These are phyloP conservation scores for Astragalus membranaceus DNA, from an alignment of 306 rosid genomes.

Conservation along the genomic window DNA sequence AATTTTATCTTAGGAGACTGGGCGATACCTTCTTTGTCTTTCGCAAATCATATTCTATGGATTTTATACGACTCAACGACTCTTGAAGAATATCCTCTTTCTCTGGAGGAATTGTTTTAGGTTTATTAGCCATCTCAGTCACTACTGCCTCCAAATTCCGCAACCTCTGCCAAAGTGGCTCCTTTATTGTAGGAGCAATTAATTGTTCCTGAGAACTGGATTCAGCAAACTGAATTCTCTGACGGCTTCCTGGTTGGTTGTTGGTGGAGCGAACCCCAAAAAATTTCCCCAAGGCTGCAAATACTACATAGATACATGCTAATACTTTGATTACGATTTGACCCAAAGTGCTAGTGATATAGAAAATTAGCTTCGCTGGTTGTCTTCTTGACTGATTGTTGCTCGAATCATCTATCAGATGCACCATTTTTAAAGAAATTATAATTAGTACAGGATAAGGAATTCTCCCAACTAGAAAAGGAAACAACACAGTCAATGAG, in stretches of 20 bases:
- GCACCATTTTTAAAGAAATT: constrained; percentile 9
- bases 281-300: constrained; percentile 40
- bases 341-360: constrained; percentile 31
- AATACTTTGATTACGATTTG: constrained; percentile 45
- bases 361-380: constrained; percentile 34
- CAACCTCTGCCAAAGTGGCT: constrained; percentile 77
- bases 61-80: constrained; percentile 84
- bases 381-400: constrained; percentile 37
- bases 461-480: not conserved
- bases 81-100: constrained; percentile 86
- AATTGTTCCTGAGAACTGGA: constrained; percentile 42
- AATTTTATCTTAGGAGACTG: constrained; percentile 20
- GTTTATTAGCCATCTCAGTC: constrained; percentile 67
- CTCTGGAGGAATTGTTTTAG: constrained; percentile 79
- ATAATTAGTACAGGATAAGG: not conserved
- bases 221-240: constrained; percentile 26
- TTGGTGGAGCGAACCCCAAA: constrained; percentile 23
- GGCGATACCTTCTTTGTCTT: constrained; percentile 78
- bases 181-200: constrained; percentile 31
- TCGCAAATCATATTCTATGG: constrained; percentile 81
- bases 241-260: constrained; percentile 19
- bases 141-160: constrained; percentile 71
- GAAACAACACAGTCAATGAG: not conserved
- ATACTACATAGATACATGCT: constrained; percentile 47
- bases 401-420: constrained; percentile 48